Base-by-base conservation (phyloP, 1,284 basidiomycete species). In the Hymenochaete sp. region DNA sequence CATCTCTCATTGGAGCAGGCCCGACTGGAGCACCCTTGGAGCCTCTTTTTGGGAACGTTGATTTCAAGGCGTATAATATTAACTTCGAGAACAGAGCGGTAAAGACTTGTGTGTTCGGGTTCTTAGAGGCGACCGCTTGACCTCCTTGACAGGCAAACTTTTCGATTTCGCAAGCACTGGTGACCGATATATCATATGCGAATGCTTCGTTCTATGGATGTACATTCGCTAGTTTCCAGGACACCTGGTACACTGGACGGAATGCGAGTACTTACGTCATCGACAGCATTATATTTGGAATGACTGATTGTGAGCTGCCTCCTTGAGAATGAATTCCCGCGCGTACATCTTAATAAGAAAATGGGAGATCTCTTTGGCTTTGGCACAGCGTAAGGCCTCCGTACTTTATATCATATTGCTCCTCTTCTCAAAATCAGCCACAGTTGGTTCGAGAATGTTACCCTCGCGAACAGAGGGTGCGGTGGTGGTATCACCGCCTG, bases 191-290 rank as follows among this genome's bases (percentile, higher is more conserved):
- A 35, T 75, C 71, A 1, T 73, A 77, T 45, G 69, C 77, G 2
- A 80, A 80, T 47, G 75, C 76, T 8, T 81, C 78, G 0, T 81
- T 82, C 57, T 83, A 82, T 50, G 77, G 75, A 0, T 81, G 78
- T 52, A 65, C 71, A 1, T 79, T 82, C 52, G 65, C 70, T 6
- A 75, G 77, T 53, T 80, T 63, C 47, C 80, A 82, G 53, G 81
- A 82, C 56, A 82, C 80, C 0, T 77, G 75, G 70, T 82, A 76
- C 55, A 73, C 75, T 0, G 80, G 79, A 0, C 61, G 67, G 1
- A 77, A 73, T 42, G 75, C 67, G 4, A 75, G 70, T 54, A 78
- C 78, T 0, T 79, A 77, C 52, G 72, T 74, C 6, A 67, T 74
- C 7, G 77, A 80, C 50, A 78, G 76, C 49, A 71, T 74, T 21